These are phyloP conservation scores for Aciculoconidium aculeatum DNA, from an alignment of 805 yeast genomes.

Conservation along the genomic window DNA sequence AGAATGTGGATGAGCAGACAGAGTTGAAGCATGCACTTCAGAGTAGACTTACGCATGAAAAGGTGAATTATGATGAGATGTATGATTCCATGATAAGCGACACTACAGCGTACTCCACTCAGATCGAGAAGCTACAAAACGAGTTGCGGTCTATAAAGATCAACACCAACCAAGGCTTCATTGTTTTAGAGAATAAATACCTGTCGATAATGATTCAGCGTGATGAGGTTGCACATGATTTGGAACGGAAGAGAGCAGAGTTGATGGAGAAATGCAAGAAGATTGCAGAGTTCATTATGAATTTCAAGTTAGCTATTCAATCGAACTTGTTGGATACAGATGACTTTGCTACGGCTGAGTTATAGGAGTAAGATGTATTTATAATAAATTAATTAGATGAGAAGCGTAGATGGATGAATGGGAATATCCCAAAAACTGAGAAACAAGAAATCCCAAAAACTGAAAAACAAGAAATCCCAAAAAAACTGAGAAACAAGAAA, in stretches of 20 bases:
- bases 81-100: slow-evolving; percentile 51
- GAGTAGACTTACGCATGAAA: slow-evolving; percentile 46
- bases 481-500: too few relatives aligned
- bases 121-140: slow-evolving; percentile 58
- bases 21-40: slow-evolving; percentile 55
- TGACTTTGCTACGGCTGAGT: slow-evolving; percentile 37
- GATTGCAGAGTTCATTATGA: slow-evolving; percentile 54
- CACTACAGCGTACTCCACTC: slow-evolving; percentile 49
- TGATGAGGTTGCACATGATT: slow-evolving; percentile 44
- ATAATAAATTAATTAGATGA: too few relatives aligned
- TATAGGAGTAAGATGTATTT: too few relatives aligned
- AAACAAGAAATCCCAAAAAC: too few relatives aligned
- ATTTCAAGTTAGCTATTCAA: slow-evolving; percentile 65
- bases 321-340: slow-evolving; percentile 57
- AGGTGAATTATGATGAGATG: slow-evolving; percentile 49
- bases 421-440: too few relatives aligned
- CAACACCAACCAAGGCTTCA: slow-evolving; percentile 43
- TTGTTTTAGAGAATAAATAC: slow-evolving; percentile 41
- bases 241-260: slow-evolving; percentile 40
- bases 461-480: too few relatives aligned
- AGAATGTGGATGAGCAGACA: slow-evolving; percentile 49
- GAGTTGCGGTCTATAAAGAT: slow-evolving; percentile 47
- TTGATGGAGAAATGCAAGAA: slow-evolving; percentile 51
- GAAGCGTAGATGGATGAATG: too few relatives aligned
- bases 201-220: slow-evolving; percentile 48